phyloP scores from a whole-genome alignment of 768 basidiomycete genomes.

The Mycena metata region DNA sequence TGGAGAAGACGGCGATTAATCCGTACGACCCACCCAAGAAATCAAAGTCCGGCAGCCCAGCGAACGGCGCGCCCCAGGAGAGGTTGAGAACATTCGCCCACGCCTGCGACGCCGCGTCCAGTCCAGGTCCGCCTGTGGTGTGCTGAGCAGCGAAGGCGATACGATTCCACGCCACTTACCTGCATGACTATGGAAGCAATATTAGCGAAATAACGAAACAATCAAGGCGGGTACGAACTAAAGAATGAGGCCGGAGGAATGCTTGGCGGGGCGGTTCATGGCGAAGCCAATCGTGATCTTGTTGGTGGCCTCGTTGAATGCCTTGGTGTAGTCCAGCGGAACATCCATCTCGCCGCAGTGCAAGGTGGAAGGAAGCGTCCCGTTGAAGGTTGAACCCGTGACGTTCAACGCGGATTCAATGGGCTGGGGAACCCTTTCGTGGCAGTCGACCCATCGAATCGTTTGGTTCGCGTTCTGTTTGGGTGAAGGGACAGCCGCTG shows the following conservation, averaged over 20 bases:
- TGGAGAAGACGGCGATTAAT: too few relatives aligned
- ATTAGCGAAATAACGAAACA: not conserved
- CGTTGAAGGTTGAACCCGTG: conserved; percentile 1
- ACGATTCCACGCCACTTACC: not conserved
- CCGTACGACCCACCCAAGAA: conserved; percentile 19
- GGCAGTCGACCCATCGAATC: conserved; percentile 32
- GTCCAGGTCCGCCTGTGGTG: conserved; percentile 32
- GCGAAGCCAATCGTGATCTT: conserved; percentile 35
- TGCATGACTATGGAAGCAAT: conserved; percentile 3
- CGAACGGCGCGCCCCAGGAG: not conserved
- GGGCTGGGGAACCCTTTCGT: conserved; percentile 19
- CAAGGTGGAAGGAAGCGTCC: conserved; percentile 21
- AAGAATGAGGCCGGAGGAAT: conserved; percentile 10
- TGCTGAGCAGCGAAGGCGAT: too few relatives aligned
- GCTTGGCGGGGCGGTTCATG: conserved; percentile 31
- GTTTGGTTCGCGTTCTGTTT: not conserved
- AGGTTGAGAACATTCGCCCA: conserved; percentile 35
- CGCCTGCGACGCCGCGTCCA: conserved; percentile 29
- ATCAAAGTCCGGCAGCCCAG: conserved; percentile 34
- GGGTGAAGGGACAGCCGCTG: too few relatives aligned
- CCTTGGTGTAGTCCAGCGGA: conserved; percentile 33
- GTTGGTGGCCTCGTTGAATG: conserved; percentile 9
- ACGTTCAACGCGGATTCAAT: conserved; percentile 6
- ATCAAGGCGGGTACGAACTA: conserved; percentile 2
- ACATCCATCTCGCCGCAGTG: conserved; percentile 33